Evolutionary conservation across 2,329 filamentous ascomycete species (phyloP).

Genomic region (Alternaria conjuncta): DNA sequence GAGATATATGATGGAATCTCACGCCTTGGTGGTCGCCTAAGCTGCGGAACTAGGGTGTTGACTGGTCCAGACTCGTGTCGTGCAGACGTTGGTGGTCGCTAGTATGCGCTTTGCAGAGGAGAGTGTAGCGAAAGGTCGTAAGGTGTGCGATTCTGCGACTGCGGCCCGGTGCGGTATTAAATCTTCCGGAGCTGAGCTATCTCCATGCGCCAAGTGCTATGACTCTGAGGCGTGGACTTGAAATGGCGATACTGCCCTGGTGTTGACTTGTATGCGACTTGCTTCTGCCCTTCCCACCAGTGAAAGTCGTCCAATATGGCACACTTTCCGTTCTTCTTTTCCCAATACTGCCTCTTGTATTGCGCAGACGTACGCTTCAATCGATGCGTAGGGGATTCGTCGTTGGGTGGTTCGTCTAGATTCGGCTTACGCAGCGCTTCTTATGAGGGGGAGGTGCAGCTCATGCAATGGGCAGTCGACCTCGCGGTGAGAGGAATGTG

Average conservation of each 20-base stretch:
- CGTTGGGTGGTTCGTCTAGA: not conserved
- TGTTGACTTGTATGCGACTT: conserved; percentile 13
- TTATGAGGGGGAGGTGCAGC: not conserved
- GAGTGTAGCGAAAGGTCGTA: conserved; percentile 21
- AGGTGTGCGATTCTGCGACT: conserved; percentile 12
- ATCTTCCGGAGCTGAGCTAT: conserved; percentile 35
- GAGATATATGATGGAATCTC: conserved; percentile 8
- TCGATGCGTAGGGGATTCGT: not conserved
- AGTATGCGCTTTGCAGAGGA: conserved; percentile 9
- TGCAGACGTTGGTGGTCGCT: conserved; percentile 9
- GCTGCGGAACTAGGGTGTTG: not conserved
- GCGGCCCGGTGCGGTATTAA: conserved; percentile 36
- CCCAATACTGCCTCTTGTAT: not conserved
- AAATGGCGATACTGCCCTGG: conserved; percentile 23
- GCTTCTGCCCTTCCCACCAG: conserved; percentile 5
- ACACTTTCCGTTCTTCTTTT: not conserved
- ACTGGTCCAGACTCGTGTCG: conserved; percentile 3
- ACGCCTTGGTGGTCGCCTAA: conserved; percentile 8
- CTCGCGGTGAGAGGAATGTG: not conserved
- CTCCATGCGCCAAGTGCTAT: conserved; percentile 33
- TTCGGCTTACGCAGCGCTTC: not conserved
- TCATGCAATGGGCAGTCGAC: not conserved
- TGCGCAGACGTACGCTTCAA: conserved; percentile 1
- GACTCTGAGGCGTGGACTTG: conserved; percentile 14
- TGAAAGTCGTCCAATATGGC: not conserved